A percentile compares a stretch with the other conserved stretches of the same genome.
Conservation (phyloP, 768 basidiomycete species). For the Leccinellum albellum region DNA sequence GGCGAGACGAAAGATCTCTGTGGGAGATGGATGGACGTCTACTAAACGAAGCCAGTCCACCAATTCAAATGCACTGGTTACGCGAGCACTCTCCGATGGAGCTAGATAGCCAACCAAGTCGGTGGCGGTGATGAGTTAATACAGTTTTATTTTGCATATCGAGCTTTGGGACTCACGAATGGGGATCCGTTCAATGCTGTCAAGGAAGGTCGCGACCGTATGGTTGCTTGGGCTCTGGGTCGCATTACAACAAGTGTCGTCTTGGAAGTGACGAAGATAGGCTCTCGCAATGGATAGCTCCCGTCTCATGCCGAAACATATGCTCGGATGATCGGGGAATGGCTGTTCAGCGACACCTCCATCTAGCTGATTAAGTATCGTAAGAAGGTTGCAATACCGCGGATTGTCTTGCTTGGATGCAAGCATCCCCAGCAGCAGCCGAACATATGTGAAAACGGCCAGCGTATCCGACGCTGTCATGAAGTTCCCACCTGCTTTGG, state of each 20-base stretch:
- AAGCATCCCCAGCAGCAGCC: constrained; percentile 60
- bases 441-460: constrained; percentile 57
- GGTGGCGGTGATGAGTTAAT: neutral
- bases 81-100: constrained; percentile 31
- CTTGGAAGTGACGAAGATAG: constrained; percentile 32
- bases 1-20: constrained; percentile 41
- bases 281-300: constrained; percentile 42
- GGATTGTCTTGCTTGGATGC: constrained; percentile 50
- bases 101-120: constrained; percentile 31
- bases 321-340: constrained; percentile 27
- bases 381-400: constrained; percentile 28
- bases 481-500: constrained; percentile 56
- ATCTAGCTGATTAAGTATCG: too few species aligned
- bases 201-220: constrained; percentile 42
- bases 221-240: neutral
- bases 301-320: constrained; percentile 40
- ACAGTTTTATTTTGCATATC: neutral
- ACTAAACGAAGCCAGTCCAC: constrained; percentile 62
- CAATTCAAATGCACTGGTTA: constrained; percentile 47
- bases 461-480: constrained; percentile 59
- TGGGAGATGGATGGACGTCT: constrained; percentile 30
- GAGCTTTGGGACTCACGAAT: constrained; percentile 40
- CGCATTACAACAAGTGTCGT: neutral
- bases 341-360: constrained; percentile 1
- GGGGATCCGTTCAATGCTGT: constrained; percentile 38